Evolutionary conservation across 2,329 filamentous ascomycete species (phyloP).

Genomic region (Didymella pomorum): DNA sequence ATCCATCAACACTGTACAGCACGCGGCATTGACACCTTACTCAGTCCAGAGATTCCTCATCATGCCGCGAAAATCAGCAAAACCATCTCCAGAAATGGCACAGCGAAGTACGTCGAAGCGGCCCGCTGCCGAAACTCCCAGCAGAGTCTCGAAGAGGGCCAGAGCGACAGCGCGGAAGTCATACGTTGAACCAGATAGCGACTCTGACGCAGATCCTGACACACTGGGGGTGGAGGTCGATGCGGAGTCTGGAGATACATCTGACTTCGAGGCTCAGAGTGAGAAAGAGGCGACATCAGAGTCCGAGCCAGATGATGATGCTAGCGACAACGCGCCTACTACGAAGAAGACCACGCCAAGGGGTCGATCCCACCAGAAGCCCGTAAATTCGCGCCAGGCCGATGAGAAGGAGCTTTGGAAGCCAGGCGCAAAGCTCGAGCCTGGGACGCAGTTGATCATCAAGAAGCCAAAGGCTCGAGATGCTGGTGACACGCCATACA

Average conservation of each 20-base stretch:
- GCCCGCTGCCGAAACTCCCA: conserved; percentile 41
- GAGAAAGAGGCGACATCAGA: conserved; percentile 39
- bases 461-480: conserved; percentile 69
- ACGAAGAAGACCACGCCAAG: conserved; percentile 36
- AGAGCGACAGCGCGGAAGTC: conserved; percentile 44
- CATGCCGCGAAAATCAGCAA: conserved; percentile 45
- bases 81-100: conserved; percentile 23
- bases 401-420: conserved; percentile 64
- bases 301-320: conserved; percentile 44
- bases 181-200: conserved; percentile 46
- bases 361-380: conserved; percentile 34
- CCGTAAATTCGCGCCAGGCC: conserved; percentile 9
- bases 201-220: conserved; percentile 20
- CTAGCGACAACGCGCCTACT: conserved; percentile 40
- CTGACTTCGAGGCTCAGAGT: conserved; percentile 55
- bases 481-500: conserved; percentile 66
- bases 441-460: conserved; percentile 68
- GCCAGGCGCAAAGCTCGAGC: conserved; percentile 64
- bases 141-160: conserved; percentile 47
- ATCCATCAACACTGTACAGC: conserved; percentile 5
- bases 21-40: conserved; percentile 3
- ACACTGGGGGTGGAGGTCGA: conserved; percentile 18
- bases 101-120: conserved; percentile 48
- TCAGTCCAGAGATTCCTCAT: neutral
- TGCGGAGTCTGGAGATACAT: conserved; percentile 38